Base-by-base conservation (phyloP, 805 yeast genomes). In the Metschnikowia hibisci region DNA sequence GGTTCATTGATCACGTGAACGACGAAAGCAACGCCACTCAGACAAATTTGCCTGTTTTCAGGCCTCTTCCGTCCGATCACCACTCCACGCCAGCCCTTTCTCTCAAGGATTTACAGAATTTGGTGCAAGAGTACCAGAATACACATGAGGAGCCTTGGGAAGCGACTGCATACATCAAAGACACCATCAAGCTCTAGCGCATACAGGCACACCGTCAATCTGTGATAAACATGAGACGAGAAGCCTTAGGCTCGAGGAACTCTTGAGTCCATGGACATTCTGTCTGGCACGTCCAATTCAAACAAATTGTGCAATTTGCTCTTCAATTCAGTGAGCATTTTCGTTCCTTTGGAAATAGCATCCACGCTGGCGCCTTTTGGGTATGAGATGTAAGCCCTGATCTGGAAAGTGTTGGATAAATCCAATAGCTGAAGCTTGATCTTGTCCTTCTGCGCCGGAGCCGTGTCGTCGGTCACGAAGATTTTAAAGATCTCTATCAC, bases 251-350 rank as follows among this genome's bases (percentile, higher is more conserved):
- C 9, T 30, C 52, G 27, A n/a, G 53, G 50, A 25, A 84, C 73
- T 52, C 96, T 74, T 1, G 90, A 79, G 60, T 89, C 96, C 88
- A 89, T 87, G 20, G 74, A 69, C 57, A 78, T 79, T 48, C 96
- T 73, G 56, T 87, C 93, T 4, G 96, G 95, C 26, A 85, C 77
- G 14, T 71, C 78, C 36, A 90, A 69, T 36, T 79, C 78, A 7
- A 90, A 73, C 39, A 88, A 67, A 11, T 89, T 89, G 44, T 73
- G 66, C 46, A 90, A 65, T 39, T 82, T 87, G 14, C 69, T 78
- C 60, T 86, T 87, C 31, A 88, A 64, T 35, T 64, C 68, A 36
- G 80, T 66, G 49, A 90, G 65, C 42, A 82, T 81, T 44, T 77
- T 77, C 4, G 82, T 78, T 1, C 88, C 87, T 43, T 74, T 74